Base-by-base conservation (phyloP, 2,329 filamentous ascomycete genomes). In the Diaporthe sp. region DNA sequence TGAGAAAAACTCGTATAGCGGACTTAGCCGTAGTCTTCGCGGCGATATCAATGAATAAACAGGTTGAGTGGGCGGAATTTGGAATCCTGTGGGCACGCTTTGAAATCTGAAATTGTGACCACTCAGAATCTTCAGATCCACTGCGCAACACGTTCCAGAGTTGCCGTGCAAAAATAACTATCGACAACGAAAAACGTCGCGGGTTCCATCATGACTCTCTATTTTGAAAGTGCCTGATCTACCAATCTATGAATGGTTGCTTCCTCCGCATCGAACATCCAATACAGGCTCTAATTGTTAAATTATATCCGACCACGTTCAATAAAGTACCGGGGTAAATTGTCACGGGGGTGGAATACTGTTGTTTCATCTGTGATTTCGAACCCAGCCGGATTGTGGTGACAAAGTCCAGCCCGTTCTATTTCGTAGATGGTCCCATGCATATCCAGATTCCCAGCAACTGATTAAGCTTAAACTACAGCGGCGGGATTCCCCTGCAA, bases 401-500 rank as follows among this genome's bases (percentile, higher is more conserved):
- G 7, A 28, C 8, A 58, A 1, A 58, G 17, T 58, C 31, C 8
- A 37, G 12, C 4, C 31, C 20, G 31, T 7, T 10, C 20, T 31
- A n/a, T 12, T 58, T 12, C 31, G 13, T 34, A 6, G 9, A 34
- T 57, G 9, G 0, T 31, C 31, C 2, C n/a, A 34, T 39, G 4
- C 31, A 15, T 25, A 39, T 4, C 9, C 25, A 9, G 4, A 68
- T 28, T 5, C 53, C 13, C 34, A 53, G 47, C 39, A 53, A 15
- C 20, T 10, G 28, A 15, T 12, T 10, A 53, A 25, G 20, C 3
- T 42, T 20, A 68, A 10, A 68, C 47, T 39, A 42, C 22, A 39
- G 47, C 65, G n/a, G n/a, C 31, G 15, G 47, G 65, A 22, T 28
- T 68, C n/a, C 13, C 47, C 44, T 68, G 65, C 15, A 68, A 28